Evolutionary conservation across 2,329 filamentous ascomycete genomes (phyloP).

Genomic region (Trichoderma sp.): DNA sequence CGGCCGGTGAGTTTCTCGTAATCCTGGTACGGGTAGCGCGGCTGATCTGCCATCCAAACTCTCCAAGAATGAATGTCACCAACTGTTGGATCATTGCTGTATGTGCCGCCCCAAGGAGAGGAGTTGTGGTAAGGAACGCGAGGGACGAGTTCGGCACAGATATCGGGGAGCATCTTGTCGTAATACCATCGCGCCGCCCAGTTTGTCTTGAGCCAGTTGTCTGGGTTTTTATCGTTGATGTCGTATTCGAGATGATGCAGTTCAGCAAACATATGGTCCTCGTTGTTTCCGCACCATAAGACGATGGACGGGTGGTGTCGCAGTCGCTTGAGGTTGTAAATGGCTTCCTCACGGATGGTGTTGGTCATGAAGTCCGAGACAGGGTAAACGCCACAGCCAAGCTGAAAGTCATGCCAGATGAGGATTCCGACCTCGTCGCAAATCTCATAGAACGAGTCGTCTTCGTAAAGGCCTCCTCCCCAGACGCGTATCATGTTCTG

Average conservation of each 20-base stretch:
- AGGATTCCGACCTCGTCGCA: conserved; percentile 65
- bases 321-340: conserved; percentile 57
- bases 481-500: conserved; percentile 75
- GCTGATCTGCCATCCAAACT: conserved; percentile 15
- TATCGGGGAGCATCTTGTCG: conserved; percentile 69
- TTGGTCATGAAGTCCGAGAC: conserved; percentile 55
- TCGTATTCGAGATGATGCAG: conserved; percentile 51
- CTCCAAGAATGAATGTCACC: conserved; percentile 11
- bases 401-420: conserved; percentile 71
- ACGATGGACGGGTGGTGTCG: conserved; percentile 63
- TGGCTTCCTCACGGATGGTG: conserved; percentile 57
- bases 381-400: conserved; percentile 59
- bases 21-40: conserved; percentile 9
- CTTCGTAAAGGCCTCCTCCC: conserved; percentile 68
- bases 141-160: conserved; percentile 58
- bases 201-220: conserved; percentile 72
- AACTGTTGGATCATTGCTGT: conserved; percentile 2
- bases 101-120: background rate
- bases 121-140: conserved; percentile 53
- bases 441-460: conserved; percentile 62
- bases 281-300: conserved; percentile 79
- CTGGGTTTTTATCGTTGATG: conserved; percentile 70
- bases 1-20: conserved; percentile 16
- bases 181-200: conserved; percentile 78
- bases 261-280: conserved; percentile 42